Evolutionary conservation across 2,329 filamentous ascomycete genomes (phyloP), one percentile per base, ranked within the genome.

Genomic region (Kalmusia sp.): DNA sequence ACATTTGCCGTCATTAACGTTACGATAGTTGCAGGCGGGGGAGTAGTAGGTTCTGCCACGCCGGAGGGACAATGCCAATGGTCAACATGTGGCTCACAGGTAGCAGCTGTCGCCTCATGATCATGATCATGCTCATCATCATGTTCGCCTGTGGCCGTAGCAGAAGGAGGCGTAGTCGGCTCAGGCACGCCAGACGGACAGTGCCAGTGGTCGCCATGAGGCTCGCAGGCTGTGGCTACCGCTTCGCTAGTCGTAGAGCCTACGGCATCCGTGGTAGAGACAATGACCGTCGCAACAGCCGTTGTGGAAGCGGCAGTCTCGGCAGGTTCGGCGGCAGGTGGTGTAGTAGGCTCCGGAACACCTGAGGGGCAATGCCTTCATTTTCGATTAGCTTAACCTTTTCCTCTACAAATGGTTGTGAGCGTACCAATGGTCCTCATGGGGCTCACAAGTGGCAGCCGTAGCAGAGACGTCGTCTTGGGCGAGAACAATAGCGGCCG

Each of bases 101-200:
- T 68, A 34, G 62, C 50, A 6, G 64, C 67, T 1, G 67, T 67
- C n/a, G 51, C 63, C 14, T 58, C 57, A 19, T 67, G 59, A 21
- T 61, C 57, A 39, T 68, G 60, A 14, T 68, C 53, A 24, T 67
- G 52, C 2, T 67, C 55, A 15, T 65, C 57, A 15, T 63, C 48
- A 24, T 62, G 48, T 47, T 21, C 39, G 4, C 52, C 53, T 8
- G 56, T 44, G 5, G 49, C 52, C 27, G 54, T 44, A 17, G 54
- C 31, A 22, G 48, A 27, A 17, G 57, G 41, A 30, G 56, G 46
- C n/a, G 53, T 48, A 9, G 51, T 65, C 8, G 65, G 65, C 54
- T 67, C 59, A 2, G 64, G 30, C n/a, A 67, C 64, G n/a, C 65
- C 64, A 14, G 53, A 55, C 1, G 64, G 65, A 38, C 65, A 68